phyloP scores from a whole-genome alignment of 495 filamentous ascomycete genomes.

The Usnea hakonensis region DNA sequence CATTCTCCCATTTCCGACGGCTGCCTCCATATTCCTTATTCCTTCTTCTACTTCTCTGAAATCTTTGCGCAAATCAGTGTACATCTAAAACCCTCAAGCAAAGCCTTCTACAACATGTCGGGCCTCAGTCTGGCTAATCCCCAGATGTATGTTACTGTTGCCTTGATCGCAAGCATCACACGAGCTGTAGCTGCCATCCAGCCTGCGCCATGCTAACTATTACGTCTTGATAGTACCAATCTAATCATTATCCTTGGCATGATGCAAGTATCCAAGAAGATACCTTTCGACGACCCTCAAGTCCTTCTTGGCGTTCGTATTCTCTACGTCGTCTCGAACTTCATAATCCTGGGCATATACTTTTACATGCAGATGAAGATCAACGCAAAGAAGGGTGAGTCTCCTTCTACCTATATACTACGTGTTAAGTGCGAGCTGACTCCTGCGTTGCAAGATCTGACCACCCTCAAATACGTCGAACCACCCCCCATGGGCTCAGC shows the following conservation, averaged over 20 bases:
- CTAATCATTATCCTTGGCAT: conserved; percentile 89
- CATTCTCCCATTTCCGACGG: not conserved
- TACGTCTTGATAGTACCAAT: conserved; percentile 58
- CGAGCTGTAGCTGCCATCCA: not conserved
- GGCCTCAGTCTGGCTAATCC: conserved; percentile 5
- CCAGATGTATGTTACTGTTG: conserved; percentile 3
- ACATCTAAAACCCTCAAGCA: not conserved
- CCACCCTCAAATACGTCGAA: conserved; percentile 98
- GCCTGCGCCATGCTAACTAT: not conserved
- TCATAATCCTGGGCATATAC: conserved; percentile 79
- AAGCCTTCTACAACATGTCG: conserved; percentile 27
- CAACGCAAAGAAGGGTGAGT: conserved; percentile 88
- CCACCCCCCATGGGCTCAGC: conserved; percentile 82
- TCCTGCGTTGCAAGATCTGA: conserved; percentile 57
- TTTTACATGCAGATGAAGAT: conserved; percentile 74
- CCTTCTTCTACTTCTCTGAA: not conserved
- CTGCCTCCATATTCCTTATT: too few species aligned
- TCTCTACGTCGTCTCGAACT: conserved; percentile 76
- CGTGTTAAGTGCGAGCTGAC: not conserved
- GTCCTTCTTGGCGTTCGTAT: conserved; percentile 78
- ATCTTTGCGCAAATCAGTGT: not conserved
- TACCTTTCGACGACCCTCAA: conserved; percentile 86
- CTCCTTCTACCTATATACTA: not conserved
- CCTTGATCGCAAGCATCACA: not conserved
- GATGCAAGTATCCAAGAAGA: conserved; percentile 96